Evolutionary conservation across 805 yeast species (phyloP).

Genomic region (Candida maris): DNA sequence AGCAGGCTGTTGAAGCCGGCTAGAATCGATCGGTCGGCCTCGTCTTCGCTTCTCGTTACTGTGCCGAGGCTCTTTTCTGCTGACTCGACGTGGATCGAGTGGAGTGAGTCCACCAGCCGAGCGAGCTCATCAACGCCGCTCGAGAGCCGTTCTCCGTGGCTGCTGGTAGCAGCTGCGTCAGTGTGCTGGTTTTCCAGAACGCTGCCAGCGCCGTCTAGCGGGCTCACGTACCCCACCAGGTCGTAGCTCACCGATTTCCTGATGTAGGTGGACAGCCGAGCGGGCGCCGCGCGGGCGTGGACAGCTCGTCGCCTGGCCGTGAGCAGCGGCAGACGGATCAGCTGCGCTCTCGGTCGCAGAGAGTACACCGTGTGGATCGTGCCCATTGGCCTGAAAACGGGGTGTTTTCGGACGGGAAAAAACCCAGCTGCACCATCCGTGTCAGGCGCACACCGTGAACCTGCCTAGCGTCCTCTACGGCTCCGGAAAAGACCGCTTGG

Average conservation of each 20-base stretch:
- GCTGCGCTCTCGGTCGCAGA: no score
- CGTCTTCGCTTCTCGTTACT: not conserved
- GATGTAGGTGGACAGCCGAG: not conserved
- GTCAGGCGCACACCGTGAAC: no score
- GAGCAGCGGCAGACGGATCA: no score
- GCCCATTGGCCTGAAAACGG: no score
- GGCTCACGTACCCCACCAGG: not conserved
- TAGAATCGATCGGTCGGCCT: not conserved
- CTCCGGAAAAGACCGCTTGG: no score
- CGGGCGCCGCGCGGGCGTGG: no score
- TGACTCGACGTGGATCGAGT: constrained; percentile 1
- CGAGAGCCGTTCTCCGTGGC: not conserved
- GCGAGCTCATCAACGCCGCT: not conserved
- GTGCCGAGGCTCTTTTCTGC: not conserved
- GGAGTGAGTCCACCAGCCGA: constrained; percentile 3
- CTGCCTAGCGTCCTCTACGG: no score
- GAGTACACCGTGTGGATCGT: no score
- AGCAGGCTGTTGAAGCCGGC: not conserved
- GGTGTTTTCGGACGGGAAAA: no score
- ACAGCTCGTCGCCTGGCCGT: no score
- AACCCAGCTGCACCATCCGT: no score
- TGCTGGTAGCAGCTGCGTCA: not conserved
- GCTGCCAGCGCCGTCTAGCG: not conserved
- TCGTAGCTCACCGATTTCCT: not conserved
- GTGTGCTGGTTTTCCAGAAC: not conserved